These are phyloP conservation scores for Lentinula edodes DNA, from an alignment of 768 basidiomycete species.

Conservation along the genomic window DNA sequence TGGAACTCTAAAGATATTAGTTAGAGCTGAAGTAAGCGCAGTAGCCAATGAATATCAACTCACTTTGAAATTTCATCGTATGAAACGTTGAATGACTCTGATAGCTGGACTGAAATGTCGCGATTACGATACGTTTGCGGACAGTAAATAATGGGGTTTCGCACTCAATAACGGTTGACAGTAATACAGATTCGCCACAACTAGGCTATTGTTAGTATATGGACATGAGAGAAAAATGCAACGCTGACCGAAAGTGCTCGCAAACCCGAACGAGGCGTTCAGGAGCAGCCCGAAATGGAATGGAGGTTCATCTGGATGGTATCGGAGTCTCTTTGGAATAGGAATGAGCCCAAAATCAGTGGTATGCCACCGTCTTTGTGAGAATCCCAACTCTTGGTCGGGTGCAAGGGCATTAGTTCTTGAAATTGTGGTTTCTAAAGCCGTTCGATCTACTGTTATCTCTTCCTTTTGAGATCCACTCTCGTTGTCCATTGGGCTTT, in stretches of 20 bases:
- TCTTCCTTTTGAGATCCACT: neutral
- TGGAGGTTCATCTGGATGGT: conserved; percentile 40
- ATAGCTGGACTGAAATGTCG: conserved; percentile 30
- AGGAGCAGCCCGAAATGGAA: conserved; percentile 47
- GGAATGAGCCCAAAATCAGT: conserved; percentile 62
- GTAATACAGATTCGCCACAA: conserved; percentile 72
- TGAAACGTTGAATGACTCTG: conserved; percentile 32
- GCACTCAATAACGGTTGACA: conserved; percentile 80
- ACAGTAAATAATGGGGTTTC: neutral
- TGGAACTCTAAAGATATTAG: conserved; percentile 42
- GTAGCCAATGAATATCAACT: conserved; percentile 1
- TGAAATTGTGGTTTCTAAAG: neutral
- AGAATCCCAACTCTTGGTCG: neutral
- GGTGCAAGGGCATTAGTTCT: neutral
- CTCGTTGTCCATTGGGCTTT: neutral
- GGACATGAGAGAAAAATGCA: neutral
- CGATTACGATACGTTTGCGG: neutral
- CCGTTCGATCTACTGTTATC: neutral
- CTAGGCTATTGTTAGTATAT: neutral
- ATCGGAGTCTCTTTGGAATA: conserved; percentile 51
- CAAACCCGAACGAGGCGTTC: conserved; percentile 59
- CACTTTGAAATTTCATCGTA: conserved; percentile 35
- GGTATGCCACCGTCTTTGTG: conserved; percentile 11
- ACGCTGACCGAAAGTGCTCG: conserved; percentile 48
- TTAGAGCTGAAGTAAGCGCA: conserved; percentile 15